phyloP scores from a whole-genome alignment of 2,329 filamentous ascomycete genomes.

The Thelonectria olida region DNA sequence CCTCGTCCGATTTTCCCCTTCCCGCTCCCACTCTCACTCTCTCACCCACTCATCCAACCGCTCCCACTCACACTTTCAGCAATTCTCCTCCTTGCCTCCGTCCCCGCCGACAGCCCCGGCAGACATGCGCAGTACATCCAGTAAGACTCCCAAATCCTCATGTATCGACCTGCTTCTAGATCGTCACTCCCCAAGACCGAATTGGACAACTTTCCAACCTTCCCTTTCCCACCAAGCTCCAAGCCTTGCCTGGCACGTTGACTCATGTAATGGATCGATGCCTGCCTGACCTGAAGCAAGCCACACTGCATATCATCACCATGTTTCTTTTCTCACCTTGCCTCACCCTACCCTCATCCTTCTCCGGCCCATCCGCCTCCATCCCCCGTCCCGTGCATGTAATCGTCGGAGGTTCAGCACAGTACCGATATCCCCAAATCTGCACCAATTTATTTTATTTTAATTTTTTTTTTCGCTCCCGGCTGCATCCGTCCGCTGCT shows the following conservation, averaged over 20 bases:
- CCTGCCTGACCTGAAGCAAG: neutral
- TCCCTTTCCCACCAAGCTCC: too few relatives aligned
- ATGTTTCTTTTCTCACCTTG: neutral
- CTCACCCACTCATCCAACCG: neutral
- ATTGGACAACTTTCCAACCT: too few relatives aligned
- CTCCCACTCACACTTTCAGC: slow-evolving; percentile 1
- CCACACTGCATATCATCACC: slow-evolving; percentile 8
- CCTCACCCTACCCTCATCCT: too few relatives aligned
- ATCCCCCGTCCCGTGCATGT: neutral
- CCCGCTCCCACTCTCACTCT: too few relatives aligned
- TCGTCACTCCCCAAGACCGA: slow-evolving; percentile 4
- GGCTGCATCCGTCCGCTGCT: too few relatives aligned
- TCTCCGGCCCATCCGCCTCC: slow-evolving; percentile 2
- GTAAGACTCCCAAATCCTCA: too few relatives aligned
- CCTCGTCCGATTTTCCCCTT: neutral
- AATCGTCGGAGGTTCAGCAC: slow-evolving; percentile 1
- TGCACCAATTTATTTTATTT: too few relatives aligned
- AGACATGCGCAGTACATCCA: too few relatives aligned
- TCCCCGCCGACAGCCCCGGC: neutral
- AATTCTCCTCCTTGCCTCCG: neutral
- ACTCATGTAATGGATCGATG: slow-evolving; percentile 9
- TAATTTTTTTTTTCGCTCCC: too few relatives aligned
- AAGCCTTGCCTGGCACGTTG: too few relatives aligned
- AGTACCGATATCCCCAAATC: neutral
- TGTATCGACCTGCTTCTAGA: slow-evolving; percentile 7